A percentile compares a stretch with the other conserved stretches of the same genome.
Evolutionary conservation across 1,284 basidiomycete species (phyloP).

Genomic region (Boletus mariae): DNA sequence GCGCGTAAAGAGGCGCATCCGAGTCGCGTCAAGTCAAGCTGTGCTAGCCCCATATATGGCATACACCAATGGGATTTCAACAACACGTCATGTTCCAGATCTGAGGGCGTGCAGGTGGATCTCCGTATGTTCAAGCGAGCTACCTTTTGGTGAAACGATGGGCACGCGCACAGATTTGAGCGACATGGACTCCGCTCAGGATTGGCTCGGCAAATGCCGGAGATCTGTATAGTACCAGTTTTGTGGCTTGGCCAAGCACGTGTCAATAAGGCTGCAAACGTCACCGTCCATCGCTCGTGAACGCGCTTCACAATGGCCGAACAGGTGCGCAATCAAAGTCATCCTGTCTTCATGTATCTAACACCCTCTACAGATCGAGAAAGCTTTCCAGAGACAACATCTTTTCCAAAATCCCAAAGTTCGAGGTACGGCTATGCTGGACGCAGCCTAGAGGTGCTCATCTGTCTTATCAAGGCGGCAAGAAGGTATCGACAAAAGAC

Average conservation of each 20-base stretch:
- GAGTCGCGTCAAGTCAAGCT: not conserved
- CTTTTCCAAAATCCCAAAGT: slow-evolving; percentile 98
- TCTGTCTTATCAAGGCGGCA: slow-evolving; percentile 53
- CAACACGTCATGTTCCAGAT: too few species aligned
- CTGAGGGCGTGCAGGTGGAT: too few species aligned
- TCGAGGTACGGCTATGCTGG: slow-evolving; percentile 58
- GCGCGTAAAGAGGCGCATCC: slow-evolving; percentile 22
- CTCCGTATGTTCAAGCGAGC: too few species aligned
- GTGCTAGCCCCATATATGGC: not conserved
- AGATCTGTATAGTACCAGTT: slow-evolving; percentile 46
- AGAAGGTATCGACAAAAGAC: slow-evolving; percentile 90
- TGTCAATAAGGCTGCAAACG: slow-evolving; percentile 33
- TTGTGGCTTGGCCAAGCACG: slow-evolving; percentile 38
- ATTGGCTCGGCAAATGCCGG: slow-evolving; percentile 39
- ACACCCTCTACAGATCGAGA: slow-evolving; percentile 67
- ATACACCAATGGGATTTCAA: too few species aligned
- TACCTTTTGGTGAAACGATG: too few species aligned
- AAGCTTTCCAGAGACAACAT: slow-evolving; percentile 95
- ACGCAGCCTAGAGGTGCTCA: slow-evolving; percentile 11
- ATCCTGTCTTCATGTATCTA: not conserved
- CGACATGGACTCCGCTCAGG: not conserved
- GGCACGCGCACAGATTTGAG: too few species aligned
- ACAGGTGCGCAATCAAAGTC: slow-evolving; percentile 22
- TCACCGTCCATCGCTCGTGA: slow-evolving; percentile 26
- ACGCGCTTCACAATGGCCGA: slow-evolving; percentile 27